Evolutionary conservation across 2,329 filamentous ascomycete genomes (phyloP).

Genomic region (Chalara sp.): DNA sequence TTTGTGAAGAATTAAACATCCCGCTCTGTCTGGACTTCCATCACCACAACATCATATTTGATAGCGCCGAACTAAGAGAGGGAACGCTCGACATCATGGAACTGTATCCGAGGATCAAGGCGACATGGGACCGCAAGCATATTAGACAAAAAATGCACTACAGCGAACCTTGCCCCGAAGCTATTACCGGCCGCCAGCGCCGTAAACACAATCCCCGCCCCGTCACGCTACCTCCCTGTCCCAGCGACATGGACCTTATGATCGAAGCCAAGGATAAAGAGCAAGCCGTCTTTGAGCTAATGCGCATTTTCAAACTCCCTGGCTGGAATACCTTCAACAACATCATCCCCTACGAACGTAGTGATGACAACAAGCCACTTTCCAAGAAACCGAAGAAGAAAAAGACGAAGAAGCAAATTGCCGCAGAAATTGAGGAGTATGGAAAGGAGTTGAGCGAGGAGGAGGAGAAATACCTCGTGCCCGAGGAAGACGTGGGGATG

Average conservation of each 20-base stretch:
- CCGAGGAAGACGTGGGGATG: conserved; percentile 70
- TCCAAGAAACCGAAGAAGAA: conserved; percentile 40
- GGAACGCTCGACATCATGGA: conserved; percentile 75
- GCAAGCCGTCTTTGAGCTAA: conserved; percentile 90
- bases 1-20: conserved; percentile 92
- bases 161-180: conserved; percentile 71
- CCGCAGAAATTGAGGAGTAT: conserved; percentile 26
- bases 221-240: conserved; percentile 72
- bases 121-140: conserved; percentile 76
- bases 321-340: conserved; percentile 72
- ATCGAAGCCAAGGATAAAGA: conserved; percentile 98
- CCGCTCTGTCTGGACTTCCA: conserved; percentile 89
- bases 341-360: conserved; percentile 67
- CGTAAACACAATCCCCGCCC: conserved; percentile 83
- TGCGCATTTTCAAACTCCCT: conserved; percentile 79
- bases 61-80: conserved; percentile 65
- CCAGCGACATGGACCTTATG: conserved; percentile 88
- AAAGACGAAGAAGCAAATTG: conserved; percentile 29
- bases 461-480: conserved; percentile 30
- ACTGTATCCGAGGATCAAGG: conserved; percentile 69
- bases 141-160: conserved; percentile 98
- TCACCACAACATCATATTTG: conserved; percentile 92
- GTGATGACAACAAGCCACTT: conserved; percentile 62
- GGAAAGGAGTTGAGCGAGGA: conserved; percentile 27
- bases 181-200: conserved; percentile 69